Base-by-base conservation (phyloP, 2,329 filamentous ascomycete genomes). In the Whalleya microplaca region DNA sequence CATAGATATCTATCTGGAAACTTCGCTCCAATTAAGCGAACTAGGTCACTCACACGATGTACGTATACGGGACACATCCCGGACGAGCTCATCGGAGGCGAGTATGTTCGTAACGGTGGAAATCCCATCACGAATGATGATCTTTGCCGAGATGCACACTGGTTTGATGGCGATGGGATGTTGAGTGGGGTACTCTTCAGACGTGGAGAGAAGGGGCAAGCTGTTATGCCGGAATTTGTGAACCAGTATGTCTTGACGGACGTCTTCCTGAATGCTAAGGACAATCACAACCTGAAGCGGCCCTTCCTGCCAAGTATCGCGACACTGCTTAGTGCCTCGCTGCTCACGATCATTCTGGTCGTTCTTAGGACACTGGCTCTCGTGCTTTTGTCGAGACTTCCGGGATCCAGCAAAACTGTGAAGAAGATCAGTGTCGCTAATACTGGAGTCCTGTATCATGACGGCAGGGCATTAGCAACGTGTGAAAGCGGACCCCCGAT, bases 141-240 rank as follows among this genome's bases (percentile, higher is more conserved):
- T 51, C 69, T 84, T 2, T 80, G 80, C 41, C 79, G 85, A 60
- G 85, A 88, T 66, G 81, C 84, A 8, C 88, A 91, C 67, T 90
- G 87, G 87, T 91, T 91, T 59, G 88, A 91, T 63, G 88, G 88
- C 29, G 87, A 91, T 68, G 88, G 88, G 3, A 91, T 91, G 88
- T 80, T 91, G 10, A 83, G 83, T 27, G 88, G 88, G 1, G 86
- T 91, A 0, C 77, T 78, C 18, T 91, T 89, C 67, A 75, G 75
- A 23, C 76, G 76, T 2, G 71, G 72, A 2, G 71, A 73, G 5
- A 68, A 76, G 2, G 71, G 71, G 2, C 61, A 66, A 0, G 61
- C 71, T 2, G 78, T 87, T 1, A 69, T 76, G 55, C 86, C 87
- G 0, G 78, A 87, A 51, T 91, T 90, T 52, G 85, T 88, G 52